Evolutionary conservation across 2,329 filamentous ascomycete genomes (phyloP).

Genomic region (Geosmithia morbida): DNA sequence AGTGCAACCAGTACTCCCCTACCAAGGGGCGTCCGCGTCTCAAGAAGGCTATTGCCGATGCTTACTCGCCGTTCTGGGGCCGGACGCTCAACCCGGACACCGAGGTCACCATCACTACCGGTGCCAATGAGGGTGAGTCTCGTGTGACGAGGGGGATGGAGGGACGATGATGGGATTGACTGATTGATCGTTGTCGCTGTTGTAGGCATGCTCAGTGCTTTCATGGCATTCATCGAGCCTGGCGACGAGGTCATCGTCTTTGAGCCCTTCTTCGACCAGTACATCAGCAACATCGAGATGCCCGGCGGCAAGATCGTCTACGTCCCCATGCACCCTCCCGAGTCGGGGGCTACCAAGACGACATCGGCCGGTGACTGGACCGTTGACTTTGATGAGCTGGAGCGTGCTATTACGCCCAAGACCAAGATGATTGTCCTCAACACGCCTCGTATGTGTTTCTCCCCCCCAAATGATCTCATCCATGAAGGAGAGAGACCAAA

Average conservation of each 20-base stretch:
- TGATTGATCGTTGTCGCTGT: neutral
- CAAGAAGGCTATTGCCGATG: constrained; percentile 83
- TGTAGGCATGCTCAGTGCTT: constrained; percentile 78
- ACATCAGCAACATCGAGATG: constrained; percentile 98
- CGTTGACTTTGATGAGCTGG: constrained; percentile 70
- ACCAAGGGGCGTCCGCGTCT: constrained; percentile 85
- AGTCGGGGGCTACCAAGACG: constrained; percentile 62
- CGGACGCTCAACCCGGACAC: constrained; percentile 72
- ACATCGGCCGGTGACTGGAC: constrained; percentile 81
- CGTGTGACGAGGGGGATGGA: neutral
- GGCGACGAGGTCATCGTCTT: constrained; percentile 97
- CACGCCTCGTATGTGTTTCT: constrained; percentile 37
- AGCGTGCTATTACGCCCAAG: constrained; percentile 65
- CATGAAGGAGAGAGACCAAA: neutral
- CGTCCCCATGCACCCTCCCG: constrained; percentile 83
- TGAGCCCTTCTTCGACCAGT: constrained; percentile 98
- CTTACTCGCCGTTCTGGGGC: constrained; percentile 84
- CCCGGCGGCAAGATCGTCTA: constrained; percentile 89
- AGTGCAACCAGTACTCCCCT: constrained; percentile 97
- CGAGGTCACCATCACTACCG: constrained; percentile 89
- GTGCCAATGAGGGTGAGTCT: constrained; percentile 56
- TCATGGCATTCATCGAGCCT: constrained; percentile 92
- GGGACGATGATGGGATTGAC: too few relatives aligned
- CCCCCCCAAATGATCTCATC: neutral
- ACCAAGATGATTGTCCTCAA: constrained; percentile 96